Conservation (phyloP, 2,329 filamentous ascomycete genomes). For the Coniochaeta ligniaria region DNA sequence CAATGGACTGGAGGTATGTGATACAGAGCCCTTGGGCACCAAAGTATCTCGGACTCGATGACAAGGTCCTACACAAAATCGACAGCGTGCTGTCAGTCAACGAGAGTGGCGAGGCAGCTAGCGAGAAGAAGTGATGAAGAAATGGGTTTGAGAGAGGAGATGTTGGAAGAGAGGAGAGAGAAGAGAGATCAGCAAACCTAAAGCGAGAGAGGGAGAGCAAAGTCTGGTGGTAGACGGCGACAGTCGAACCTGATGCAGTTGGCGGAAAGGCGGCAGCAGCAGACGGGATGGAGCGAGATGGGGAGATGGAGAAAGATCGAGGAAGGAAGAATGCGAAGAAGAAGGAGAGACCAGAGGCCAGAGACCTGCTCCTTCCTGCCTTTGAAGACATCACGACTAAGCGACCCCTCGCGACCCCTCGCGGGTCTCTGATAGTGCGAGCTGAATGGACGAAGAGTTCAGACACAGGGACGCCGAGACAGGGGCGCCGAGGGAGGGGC, state of each 20-base stretch:
- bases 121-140: not conserved
- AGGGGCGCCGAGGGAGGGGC: not conserved
- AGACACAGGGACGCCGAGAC: too few relatives aligned
- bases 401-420: not conserved
- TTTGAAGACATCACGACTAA: constrained; percentile 1
- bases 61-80: not conserved
- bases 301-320: not conserved
- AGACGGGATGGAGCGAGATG: not conserved
- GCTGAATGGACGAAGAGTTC: not conserved
- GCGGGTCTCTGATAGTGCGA: not conserved
- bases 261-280: constrained; percentile 5
- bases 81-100: constrained; percentile 1
- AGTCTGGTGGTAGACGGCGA: not conserved
- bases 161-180: not conserved
- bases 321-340: not conserved
- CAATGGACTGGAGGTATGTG: not conserved
- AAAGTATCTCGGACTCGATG: not conserved
- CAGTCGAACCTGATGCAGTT: not conserved
- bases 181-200: not conserved
- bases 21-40: not conserved
- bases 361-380: not conserved
- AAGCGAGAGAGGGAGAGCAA: constrained; percentile 5
- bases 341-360: not conserved
- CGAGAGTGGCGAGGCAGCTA: not conserved
- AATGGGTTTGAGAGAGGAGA: not conserved